A percentile compares a stretch with the other conserved stretches of the same genome.
phyloP scores from a whole-genome alignment of 345 rosid species.

The Salix purpurea region DNA sequence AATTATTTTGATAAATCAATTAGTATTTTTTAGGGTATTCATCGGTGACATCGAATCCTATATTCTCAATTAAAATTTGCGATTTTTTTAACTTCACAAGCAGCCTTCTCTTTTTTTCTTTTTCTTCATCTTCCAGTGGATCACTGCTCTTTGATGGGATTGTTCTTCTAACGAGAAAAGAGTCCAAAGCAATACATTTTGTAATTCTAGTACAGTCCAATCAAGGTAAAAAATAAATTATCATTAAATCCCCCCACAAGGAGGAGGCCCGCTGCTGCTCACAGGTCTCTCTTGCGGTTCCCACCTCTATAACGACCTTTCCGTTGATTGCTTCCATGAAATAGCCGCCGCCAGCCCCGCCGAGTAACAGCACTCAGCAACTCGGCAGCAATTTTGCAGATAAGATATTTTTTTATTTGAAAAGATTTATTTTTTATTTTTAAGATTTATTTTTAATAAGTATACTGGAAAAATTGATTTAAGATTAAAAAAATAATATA shows the following conservation, averaged over 20 bases:
- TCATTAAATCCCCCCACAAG: neutral
- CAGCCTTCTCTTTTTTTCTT: no score
- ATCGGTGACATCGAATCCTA: no score
- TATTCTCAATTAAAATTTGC: no score
- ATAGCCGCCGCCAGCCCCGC: constrained; percentile 7
- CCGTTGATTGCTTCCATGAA: neutral
- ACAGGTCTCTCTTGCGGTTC: neutral
- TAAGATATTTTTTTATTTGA: neutral
- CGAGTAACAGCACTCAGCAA: neutral
- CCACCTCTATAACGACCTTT: neutral
- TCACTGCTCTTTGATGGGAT: no score
- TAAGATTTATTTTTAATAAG: no score
- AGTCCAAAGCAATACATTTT: neutral
- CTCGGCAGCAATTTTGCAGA: constrained; percentile 5
- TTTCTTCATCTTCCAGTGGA: no score
- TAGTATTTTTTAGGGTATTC: no score
- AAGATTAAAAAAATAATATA: no score
- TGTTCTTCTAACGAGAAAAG: neutral
- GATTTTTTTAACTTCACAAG: no score
- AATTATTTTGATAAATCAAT: no score
- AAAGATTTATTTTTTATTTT: no score
- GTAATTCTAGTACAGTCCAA: neutral
- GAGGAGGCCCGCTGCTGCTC: neutral
- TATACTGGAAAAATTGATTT: no score
- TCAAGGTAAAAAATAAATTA: neutral